phyloP scores from a whole-genome alignment of 2,329 filamentous ascomycete genomes.

The Alternaria solani region DNA sequence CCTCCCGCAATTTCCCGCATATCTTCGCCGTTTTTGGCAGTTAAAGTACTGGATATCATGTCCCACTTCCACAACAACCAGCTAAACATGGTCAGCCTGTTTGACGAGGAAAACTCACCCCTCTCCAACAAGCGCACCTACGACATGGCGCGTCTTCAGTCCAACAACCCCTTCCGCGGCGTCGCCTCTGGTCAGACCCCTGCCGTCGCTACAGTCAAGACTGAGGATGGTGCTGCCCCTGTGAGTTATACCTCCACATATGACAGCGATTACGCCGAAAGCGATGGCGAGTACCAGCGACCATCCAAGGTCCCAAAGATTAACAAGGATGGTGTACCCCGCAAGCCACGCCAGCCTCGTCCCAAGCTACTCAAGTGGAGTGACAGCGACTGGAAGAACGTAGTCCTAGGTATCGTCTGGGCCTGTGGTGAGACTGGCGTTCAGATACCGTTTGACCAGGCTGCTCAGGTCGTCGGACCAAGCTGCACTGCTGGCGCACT shows the following conservation, averaged over 20 bases:
- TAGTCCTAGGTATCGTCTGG: constrained; percentile 40
- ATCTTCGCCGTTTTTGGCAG: background rate
- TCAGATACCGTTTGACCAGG: constrained; percentile 42
- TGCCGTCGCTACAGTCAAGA: background rate
- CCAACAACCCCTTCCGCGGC: background rate
- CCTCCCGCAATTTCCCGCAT: background rate
- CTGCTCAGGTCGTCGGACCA: constrained; percentile 34
- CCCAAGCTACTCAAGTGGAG: constrained; percentile 41
- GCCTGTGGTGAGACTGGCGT: constrained; percentile 41
- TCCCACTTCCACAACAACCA: constrained; percentile 20
- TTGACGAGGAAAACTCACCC: background rate
- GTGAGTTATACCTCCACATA: constrained; percentile 25
- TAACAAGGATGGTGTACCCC: constrained; percentile 38
- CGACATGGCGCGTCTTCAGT: background rate
- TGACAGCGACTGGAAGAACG: constrained; percentile 40
- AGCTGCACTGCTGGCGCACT: constrained; percentile 39
- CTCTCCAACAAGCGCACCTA: background rate
- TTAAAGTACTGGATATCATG: constrained; percentile 14
- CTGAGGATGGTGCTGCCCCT: background rate
- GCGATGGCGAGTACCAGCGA: constrained; percentile 19
- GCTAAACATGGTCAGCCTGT: constrained; percentile 20
- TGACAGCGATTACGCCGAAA: constrained; percentile 25
- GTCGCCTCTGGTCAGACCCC: background rate
- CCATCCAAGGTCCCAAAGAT: constrained; percentile 30
- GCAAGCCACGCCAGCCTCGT: constrained; percentile 44